These are phyloP conservation scores for Drechmeria coniospora DNA, from an alignment of 2,329 filamentous ascomycete species.

Conservation along the genomic window DNA sequence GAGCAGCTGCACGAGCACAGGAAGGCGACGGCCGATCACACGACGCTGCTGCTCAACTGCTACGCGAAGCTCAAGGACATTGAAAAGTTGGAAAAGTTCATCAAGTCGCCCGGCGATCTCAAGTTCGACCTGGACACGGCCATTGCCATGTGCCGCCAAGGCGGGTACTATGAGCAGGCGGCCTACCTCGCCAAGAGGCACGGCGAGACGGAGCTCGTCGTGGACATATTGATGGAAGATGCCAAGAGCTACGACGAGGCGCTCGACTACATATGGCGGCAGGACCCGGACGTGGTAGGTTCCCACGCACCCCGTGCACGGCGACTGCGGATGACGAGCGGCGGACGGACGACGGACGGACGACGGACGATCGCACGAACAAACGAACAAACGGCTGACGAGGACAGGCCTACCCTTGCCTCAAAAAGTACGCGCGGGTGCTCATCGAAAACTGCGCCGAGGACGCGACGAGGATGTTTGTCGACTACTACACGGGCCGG, in stretches of 20 bases:
- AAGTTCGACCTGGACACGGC: conserved; percentile 96
- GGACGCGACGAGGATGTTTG: conserved; percentile 74
- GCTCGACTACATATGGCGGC: conserved; percentile 76
- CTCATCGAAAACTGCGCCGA: conserved; percentile 74
- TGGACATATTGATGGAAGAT: conserved; percentile 92
- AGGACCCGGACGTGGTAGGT: conserved; percentile 62
- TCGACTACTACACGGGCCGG: conserved; percentile 83
- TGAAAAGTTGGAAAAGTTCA: conserved; percentile 88
- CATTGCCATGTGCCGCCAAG: conserved; percentile 93
- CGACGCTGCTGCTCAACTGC: conserved; percentile 85
- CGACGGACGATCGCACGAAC: too few relatives aligned
- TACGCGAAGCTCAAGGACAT: conserved; percentile 98
- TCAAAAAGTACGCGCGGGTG: conserved; percentile 92
- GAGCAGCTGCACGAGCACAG: conserved; percentile 92
- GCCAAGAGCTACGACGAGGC: conserved; percentile 82
- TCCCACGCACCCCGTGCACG: too few relatives aligned
- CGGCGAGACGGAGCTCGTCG: conserved; percentile 81
- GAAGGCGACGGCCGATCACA: conserved; percentile 87
- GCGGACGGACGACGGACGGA: too few relatives aligned
- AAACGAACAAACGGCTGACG: conserved; percentile 22
- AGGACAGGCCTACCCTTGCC: conserved; percentile 59
- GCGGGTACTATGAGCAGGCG: conserved; percentile 91
- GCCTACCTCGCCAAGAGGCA: conserved; percentile 92
- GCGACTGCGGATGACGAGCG: too few relatives aligned
- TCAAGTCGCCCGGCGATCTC: conserved; percentile 84